These are phyloP conservation scores for Pythium sp. DNA, from an alignment of 352 stramenopile genomes.

Conservation along the genomic window DNA sequence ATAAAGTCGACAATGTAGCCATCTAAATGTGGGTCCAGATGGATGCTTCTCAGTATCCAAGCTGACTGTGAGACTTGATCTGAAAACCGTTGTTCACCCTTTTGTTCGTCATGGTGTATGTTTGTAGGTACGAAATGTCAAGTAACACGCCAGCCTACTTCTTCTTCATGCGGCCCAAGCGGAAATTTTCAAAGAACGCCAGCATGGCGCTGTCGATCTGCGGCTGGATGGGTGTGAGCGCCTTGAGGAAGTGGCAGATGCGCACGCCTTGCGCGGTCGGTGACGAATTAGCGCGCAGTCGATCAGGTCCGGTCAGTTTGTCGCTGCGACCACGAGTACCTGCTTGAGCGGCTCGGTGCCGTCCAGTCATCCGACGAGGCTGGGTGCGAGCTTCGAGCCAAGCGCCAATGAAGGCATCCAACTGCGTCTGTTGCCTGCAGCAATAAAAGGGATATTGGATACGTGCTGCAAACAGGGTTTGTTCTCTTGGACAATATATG, in stretches of 20 bases:
- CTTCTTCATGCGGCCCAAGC: slow-evolving; percentile 13
- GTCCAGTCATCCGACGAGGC: slow-evolving; percentile 59
- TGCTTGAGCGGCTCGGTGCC: slow-evolving; percentile 88
- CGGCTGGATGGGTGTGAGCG: slow-evolving; percentile 76
- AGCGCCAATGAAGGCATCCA: too few species aligned
- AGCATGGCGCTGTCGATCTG: slow-evolving; percentile 92
- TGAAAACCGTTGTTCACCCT: too few species aligned
- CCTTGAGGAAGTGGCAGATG: slow-evolving; percentile 78
- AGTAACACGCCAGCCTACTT: background rate
- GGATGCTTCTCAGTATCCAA: too few species aligned
- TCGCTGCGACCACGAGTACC: slow-evolving; percentile 95
- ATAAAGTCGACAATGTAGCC: background rate
- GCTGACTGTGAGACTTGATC: too few species aligned
- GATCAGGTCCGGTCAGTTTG: slow-evolving; percentile 95
- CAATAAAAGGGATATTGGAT: too few species aligned
- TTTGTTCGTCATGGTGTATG: too few species aligned
- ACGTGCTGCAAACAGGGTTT: background rate
- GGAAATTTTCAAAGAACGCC: slow-evolving; percentile 89
- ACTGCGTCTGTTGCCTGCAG: too few species aligned
- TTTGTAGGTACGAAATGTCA: too few species aligned
- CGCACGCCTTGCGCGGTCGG: slow-evolving; percentile 94
- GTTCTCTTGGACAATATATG: background rate
- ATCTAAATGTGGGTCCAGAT: too few species aligned
- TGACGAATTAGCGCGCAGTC: slow-evolving; percentile 94
- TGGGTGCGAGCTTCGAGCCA: too few species aligned